Evolutionary conservation across 148 eudicot genomes (phyloP), one percentile per base, ranked within the genome.

Genomic region (Chenopodium berlandieri): DNA sequence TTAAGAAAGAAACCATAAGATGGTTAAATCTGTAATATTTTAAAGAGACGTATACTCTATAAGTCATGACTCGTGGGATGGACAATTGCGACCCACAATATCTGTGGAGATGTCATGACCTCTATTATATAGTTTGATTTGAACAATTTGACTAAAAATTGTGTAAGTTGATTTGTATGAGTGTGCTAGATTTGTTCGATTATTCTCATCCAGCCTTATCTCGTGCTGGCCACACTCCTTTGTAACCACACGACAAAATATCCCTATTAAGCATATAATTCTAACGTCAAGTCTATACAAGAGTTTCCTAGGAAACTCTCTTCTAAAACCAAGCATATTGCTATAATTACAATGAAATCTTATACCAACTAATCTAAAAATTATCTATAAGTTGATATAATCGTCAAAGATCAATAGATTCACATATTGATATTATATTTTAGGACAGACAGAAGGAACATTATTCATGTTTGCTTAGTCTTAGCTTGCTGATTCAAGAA

Each of bases 181-280:
- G 14, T 67, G 75, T 30, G 71, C 46, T n/a, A 67, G 2, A 62
- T 25, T 73, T 73, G 78, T 63, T 72, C n/a, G 25, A 78, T 78
- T 72, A 71, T 78, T 78, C 81, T 63, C 27, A 9, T 27, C 16
- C 31, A 62, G 85, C 64, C 75, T 83, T 78, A 79, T 83, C 85
- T 78, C 48, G 78, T 73, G 77, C 52, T 66, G 77, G 75, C 72
- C 81, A 83, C 85, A 79, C 78, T 83, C 37, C 75, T 40, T 56
- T 77, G 34, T 75, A 58, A 63, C 86, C 86, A 75, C 80, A 83
- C 71, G 79, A 76, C 73, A 75, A 58, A 83, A 78, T 66, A 75
- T 68, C 32, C 60, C 75, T 76, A 65, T 46, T 69, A 40, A 47
- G 68, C 75, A 63, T 69, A 56, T 62, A 77, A 32, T 60, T 32